Evolutionary conservation across 1,284 basidiomycete genomes (phyloP).

Genomic region (Pascua sp.): DNA sequence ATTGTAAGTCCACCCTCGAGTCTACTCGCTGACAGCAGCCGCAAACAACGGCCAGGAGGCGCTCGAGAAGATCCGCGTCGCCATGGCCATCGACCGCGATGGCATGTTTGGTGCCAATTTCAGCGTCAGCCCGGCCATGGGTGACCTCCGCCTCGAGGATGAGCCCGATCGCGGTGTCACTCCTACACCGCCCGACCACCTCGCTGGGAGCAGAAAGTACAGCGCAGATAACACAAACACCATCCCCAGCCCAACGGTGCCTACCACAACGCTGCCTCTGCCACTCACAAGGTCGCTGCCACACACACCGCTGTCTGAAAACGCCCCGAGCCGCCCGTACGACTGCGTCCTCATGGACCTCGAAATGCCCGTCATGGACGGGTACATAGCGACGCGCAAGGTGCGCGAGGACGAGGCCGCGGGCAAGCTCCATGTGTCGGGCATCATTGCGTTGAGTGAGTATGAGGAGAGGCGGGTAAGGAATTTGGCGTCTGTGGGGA

Average conservation of each 20-base stretch:
- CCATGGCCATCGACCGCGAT: constrained; percentile 13
- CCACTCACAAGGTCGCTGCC: no score
- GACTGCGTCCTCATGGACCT: constrained; percentile 48
- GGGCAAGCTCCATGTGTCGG: constrained; percentile 1
- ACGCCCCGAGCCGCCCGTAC: constrained; percentile 16
- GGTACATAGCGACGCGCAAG: constrained; percentile 12
- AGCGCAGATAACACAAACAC: no score
- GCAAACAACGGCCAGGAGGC: constrained; percentile 51
- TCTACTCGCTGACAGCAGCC: constrained; percentile 7
- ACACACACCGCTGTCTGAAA: no score
- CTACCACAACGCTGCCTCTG: no score
- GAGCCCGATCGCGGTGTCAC: no score
- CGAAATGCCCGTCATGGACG: constrained; percentile 43
- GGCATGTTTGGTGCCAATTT: no score
- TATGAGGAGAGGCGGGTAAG: not conserved
- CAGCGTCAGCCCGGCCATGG: no score
- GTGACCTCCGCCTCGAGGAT: no score
- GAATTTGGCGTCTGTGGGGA: no score
- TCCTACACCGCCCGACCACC: no score
- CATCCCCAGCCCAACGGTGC: no score
- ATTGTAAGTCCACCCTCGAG: not conserved
- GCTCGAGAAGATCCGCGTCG: constrained; percentile 43
- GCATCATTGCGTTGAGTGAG: constrained; percentile 19
- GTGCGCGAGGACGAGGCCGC: constrained; percentile 15
- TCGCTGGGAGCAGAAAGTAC: no score